A percentile compares a stretch with the other conserved stretches of the same genome.
phyloP scores from a whole-genome alignment of 2,329 filamentous ascomycete species.

The Coleophoma eucalyptorum region DNA sequence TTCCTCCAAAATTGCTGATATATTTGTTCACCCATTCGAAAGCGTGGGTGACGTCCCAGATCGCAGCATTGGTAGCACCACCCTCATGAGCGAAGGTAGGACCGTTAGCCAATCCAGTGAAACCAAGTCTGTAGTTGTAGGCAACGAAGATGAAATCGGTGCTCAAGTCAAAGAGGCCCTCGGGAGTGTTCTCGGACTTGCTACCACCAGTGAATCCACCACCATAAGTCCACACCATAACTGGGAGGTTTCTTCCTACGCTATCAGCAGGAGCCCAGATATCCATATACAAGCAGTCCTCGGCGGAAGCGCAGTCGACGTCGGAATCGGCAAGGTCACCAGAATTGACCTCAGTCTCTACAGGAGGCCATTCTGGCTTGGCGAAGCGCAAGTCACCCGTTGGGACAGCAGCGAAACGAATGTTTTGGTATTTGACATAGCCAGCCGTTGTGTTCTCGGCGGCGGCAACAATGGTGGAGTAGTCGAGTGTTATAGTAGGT shows the following conservation, averaged over 20 bases:
- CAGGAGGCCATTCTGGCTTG: constrained; percentile 28
- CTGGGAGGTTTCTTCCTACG: constrained; percentile 22
- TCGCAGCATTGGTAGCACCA: constrained; percentile 15
- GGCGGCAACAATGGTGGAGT: not conserved
- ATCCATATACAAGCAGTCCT: constrained; percentile 25
- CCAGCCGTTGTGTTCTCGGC: constrained; percentile 17
- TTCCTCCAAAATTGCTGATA: constrained; percentile 40
- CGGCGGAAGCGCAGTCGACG: constrained; percentile 27
- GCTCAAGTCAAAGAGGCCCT: constrained; percentile 28
- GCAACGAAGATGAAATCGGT: constrained; percentile 27
- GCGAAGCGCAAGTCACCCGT: constrained; percentile 29
- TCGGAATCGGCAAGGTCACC: constrained; percentile 27
- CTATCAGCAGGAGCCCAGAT: constrained; percentile 22
- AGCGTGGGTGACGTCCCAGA: constrained; percentile 38
- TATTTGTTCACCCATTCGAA: constrained; percentile 45
- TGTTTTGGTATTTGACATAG: constrained; percentile 32
- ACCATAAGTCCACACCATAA: constrained; percentile 27
- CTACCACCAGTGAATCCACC: constrained; percentile 24
- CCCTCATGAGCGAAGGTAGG: constrained; percentile 25
- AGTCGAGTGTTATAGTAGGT: not conserved
- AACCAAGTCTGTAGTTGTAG: constrained; percentile 29
- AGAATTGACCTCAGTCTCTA: constrained; percentile 28
- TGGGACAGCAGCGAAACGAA: constrained; percentile 30
- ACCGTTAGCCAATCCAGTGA: constrained; percentile 25
- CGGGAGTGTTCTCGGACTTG: constrained; percentile 29